Percentiles rank a stretch among this genome's conserved stretches.
These are phyloP conservation scores for Wolfiporia cocos DNA, from an alignment of 1,284 basidiomycete genomes.

Conservation along the genomic window DNA sequence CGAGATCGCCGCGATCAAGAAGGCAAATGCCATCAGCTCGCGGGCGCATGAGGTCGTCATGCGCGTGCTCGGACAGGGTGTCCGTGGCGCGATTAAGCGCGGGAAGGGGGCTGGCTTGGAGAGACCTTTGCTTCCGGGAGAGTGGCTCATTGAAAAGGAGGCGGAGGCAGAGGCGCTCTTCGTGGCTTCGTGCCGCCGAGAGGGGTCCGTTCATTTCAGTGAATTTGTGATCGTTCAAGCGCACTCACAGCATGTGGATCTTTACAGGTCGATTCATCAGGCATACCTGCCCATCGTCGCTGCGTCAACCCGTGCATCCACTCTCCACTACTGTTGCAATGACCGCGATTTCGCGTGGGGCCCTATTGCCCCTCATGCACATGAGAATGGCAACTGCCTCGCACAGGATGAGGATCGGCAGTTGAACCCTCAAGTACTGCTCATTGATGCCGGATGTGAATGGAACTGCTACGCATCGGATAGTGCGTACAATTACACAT, in stretches of 20 bases:
- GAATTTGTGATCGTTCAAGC: neutral
- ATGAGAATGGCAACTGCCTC: conserved; percentile 44
- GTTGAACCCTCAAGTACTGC: conserved; percentile 70
- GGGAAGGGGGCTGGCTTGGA: conserved; percentile 40
- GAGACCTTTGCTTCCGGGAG: conserved; percentile 55
- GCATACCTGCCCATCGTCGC: conserved; percentile 91
- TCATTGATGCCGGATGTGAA: conserved; percentile 92
- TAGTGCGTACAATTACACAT: conserved; percentile 33
- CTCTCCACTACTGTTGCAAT: conserved; percentile 87
- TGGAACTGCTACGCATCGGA: conserved; percentile 80
- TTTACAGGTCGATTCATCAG: conserved; percentile 68
- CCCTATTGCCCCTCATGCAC: conserved; percentile 52
- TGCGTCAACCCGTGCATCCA: conserved; percentile 76
- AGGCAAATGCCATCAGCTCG: conserved; percentile 81
- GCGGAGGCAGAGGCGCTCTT: conserved; percentile 89
- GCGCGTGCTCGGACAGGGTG: conserved; percentile 79
- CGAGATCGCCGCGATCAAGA: conserved; percentile 71
- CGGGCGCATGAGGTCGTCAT: conserved; percentile 87
- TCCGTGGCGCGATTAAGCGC: conserved; percentile 45
- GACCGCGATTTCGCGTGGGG: conserved; percentile 78
- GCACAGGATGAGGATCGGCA: conserved; percentile 33
- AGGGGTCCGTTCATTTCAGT: conserved; percentile 51
- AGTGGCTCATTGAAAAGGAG: conserved; percentile 88
- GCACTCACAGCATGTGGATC: neutral
- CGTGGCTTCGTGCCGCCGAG: conserved; percentile 78